Evolutionary conservation across 2,329 filamentous ascomycete genomes (phyloP).

Genomic region (Pyricularia grisea): DNA sequence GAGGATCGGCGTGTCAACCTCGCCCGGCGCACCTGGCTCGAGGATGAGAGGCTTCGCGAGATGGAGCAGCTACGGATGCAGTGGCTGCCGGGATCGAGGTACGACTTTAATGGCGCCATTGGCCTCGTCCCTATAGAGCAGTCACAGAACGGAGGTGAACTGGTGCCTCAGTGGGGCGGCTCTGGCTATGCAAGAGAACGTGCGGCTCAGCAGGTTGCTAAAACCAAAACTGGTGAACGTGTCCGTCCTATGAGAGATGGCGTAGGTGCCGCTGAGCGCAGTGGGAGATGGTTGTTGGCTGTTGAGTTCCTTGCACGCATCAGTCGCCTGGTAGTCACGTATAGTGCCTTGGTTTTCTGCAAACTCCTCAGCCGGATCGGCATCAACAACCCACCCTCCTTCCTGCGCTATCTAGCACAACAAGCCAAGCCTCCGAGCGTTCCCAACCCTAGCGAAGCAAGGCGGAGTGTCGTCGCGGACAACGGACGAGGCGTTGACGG

Average conservation of each 20-base stretch:
- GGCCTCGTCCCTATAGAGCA: slow-evolving; percentile 45
- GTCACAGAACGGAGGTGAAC: slow-evolving; percentile 18
- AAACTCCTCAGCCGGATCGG: slow-evolving; percentile 48
- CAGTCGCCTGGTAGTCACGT: slow-evolving; percentile 51
- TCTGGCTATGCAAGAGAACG: slow-evolving; percentile 63
- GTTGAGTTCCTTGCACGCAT: slow-evolving; percentile 71
- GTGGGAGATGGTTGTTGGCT: slow-evolving; percentile 68
- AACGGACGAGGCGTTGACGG: slow-evolving; percentile 9
- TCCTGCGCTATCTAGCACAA: slow-evolving; percentile 46
- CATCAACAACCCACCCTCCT: slow-evolving; percentile 52
- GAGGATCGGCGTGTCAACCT: slow-evolving; percentile 70
- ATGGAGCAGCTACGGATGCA: slow-evolving; percentile 52
- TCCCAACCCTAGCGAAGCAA: slow-evolving; percentile 14
- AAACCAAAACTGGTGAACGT: slow-evolving; percentile 33
- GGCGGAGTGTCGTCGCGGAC: background rate
- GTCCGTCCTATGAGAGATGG: slow-evolving; percentile 43
- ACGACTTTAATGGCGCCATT: slow-evolving; percentile 43
- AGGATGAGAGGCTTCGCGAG: slow-evolving; percentile 75
- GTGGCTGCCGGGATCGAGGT: slow-evolving; percentile 36
- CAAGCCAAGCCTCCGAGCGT: slow-evolving; percentile 28
- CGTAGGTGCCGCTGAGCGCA: slow-evolving; percentile 70
- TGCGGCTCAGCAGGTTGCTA: slow-evolving; percentile 48
- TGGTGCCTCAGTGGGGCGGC: background rate
- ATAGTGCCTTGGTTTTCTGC: slow-evolving; percentile 44
- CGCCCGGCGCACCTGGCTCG: slow-evolving; percentile 77